Evolutionary conservation across 2,329 filamentous ascomycete species (phyloP).

Genomic region (Hypoxylon sp.): DNA sequence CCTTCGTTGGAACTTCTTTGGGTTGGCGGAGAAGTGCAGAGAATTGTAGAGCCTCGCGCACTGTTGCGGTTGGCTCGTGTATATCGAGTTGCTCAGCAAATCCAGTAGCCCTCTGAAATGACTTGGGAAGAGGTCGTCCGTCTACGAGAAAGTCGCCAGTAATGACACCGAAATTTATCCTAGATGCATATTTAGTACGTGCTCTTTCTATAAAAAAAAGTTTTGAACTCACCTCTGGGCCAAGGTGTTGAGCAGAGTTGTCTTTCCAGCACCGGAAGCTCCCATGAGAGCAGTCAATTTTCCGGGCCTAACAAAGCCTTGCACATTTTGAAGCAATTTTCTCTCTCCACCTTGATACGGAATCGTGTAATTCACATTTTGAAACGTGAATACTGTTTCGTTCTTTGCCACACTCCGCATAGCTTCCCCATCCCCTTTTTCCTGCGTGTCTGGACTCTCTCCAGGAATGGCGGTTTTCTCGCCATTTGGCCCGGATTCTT

Average conservation of each 20-base stretch:
- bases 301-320: conserved; percentile 88
- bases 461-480: conserved; percentile 49
- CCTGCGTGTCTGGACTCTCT: conserved; percentile 31
- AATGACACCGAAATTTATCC: conserved; percentile 82
- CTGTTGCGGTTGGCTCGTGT: conserved; percentile 76
- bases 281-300: conserved; percentile 86
- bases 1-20: conserved; percentile 67
- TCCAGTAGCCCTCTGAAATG: conserved; percentile 85
- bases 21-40: conserved; percentile 76
- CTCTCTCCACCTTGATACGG: conserved; percentile 74
- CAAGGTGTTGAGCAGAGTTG: conserved; percentile 47
- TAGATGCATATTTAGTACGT: conserved; percentile 68
- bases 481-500: conserved; percentile 66
- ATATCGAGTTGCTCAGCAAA: conserved; percentile 77
- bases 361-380: conserved; percentile 66
- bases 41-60: conserved; percentile 76
- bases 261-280: conserved; percentile 60
- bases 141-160: conserved; percentile 85
- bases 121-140: conserved; percentile 77
- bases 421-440: conserved; percentile 51
- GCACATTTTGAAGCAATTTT: conserved; percentile 80
- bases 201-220: conserved; percentile 66
- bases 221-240: conserved; percentile 68
- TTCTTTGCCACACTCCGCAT: conserved; percentile 71
- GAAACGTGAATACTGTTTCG: conserved; percentile 70